phyloP scores from a whole-genome alignment of 345 rosid genomes.

The Dimocarpus longan region DNA sequence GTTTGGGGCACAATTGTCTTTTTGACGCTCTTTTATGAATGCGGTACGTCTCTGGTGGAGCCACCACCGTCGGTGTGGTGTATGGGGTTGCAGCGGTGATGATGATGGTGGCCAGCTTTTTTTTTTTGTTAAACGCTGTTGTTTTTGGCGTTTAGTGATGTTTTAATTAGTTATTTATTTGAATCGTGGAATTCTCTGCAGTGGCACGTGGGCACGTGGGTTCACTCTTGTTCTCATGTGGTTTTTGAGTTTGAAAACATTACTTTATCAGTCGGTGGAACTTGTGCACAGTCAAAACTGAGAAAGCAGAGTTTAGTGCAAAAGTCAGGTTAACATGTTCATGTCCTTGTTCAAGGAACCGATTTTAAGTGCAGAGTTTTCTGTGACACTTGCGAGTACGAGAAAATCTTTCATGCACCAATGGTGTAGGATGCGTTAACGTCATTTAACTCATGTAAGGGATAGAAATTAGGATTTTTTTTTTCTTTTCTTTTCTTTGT shows the following conservation, averaged over 20 bases:
- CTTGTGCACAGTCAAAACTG: too few species aligned
- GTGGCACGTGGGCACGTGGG: constrained; percentile 20
- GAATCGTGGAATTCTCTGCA: constrained; percentile 7
- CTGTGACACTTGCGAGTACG: too few species aligned
- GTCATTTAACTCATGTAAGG: too few species aligned
- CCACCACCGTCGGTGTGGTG: constrained; percentile 11
- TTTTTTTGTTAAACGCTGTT: not conserved
- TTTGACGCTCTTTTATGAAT: not conserved
- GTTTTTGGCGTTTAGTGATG: not conserved
- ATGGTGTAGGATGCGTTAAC: too few species aligned
- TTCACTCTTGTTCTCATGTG: not conserved
- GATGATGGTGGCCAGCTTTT: not conserved
- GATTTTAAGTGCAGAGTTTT: too few species aligned
- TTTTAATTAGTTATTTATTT: too few species aligned
- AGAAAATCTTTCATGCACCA: too few species aligned
- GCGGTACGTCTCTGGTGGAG: not conserved
- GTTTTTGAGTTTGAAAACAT: not conserved
- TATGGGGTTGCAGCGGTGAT: not conserved
- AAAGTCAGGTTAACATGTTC: too few species aligned
- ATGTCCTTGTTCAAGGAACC: too few species aligned
- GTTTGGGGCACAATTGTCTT: not conserved
- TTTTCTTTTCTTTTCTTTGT: too few species aligned
- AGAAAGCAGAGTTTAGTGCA: too few species aligned
- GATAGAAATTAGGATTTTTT: too few species aligned
- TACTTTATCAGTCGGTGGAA: not conserved